A percentile compares a stretch with the other conserved stretches of the same genome.
phyloP scores from a whole-genome alignment of 2,329 filamentous ascomycete genomes.

The Sclerotinia trifoliorum region DNA sequence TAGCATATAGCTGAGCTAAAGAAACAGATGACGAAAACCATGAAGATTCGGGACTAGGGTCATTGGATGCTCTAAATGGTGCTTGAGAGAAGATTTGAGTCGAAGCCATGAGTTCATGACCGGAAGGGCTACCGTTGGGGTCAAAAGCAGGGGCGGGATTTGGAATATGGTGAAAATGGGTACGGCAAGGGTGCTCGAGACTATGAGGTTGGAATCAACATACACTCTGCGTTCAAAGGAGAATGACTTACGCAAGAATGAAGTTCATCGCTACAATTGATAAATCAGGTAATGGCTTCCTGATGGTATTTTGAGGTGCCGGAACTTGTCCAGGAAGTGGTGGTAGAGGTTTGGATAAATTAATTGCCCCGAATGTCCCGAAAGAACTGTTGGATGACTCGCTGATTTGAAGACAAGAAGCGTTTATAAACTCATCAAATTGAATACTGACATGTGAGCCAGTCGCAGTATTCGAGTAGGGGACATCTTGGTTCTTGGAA shows the following conservation, averaged over 20 bases:
- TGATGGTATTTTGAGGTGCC: not conserved
- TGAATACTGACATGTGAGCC: not conserved
- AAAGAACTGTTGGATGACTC: not conserved
- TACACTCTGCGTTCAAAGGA: not conserved
- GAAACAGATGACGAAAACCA: constrained; percentile 24
- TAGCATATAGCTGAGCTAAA: constrained; percentile 27
- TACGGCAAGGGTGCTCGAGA: constrained; percentile 20
- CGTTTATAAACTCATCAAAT: constrained; percentile 9
- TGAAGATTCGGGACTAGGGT: not conserved
- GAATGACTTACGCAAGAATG: constrained; percentile 34
- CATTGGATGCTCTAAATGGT: constrained; percentile 24
- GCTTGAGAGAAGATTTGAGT: constrained; percentile 32
- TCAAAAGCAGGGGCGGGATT: constrained; percentile 20
- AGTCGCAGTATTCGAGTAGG: not conserved
- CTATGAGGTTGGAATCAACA: not conserved
- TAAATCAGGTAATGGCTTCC: constrained; percentile 17
- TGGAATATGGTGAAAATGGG: constrained; percentile 9
- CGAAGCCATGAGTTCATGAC: constrained; percentile 37
- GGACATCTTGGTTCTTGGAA: not conserved
- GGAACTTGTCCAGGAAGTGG: not conserved
- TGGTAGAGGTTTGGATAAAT: constrained; percentile 16
- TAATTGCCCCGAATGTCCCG: not conserved
- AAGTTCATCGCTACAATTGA: constrained; percentile 36
- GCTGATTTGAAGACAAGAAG: constrained; percentile 6
- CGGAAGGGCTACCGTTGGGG: constrained; percentile 22